Evolutionary conservation across 2,329 filamentous ascomycete genomes (phyloP), one percentile per base, ranked within the genome.

Genomic region (Penicillium sp.): DNA sequence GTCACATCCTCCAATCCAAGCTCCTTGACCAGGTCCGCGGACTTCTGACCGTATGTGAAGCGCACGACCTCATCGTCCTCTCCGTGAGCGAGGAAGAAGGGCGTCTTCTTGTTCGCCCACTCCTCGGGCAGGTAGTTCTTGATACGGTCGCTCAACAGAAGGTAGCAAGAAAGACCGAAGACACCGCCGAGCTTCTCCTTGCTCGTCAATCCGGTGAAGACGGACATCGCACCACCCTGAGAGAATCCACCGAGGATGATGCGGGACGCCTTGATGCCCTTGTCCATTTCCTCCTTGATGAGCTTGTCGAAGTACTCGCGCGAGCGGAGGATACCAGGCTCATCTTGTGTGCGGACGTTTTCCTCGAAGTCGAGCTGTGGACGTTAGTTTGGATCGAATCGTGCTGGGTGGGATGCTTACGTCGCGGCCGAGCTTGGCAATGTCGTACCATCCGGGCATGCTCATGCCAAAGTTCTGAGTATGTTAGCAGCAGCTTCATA

Each of bases 21-120:
- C 38, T 83, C 81, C 72, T 85, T 86, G 48, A 97, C 75, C 55
- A 81, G 71, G 39, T 90, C 81, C 3, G 83, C 84, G 22, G 89
- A 91, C 73, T 80, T 71, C 70, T 84, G 75, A 13, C 90, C 93
- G 73, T 89, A 88, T 52, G 82, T 76, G 42, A 86, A 83, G 62
- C 80, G 82, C 8, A 97, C 89, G 3, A 96, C 77, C 13, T 81
- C 81, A 72, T 99, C 93, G 1, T 76, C 76, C 57, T 87, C 83
- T n/a, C 94, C 94, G 66, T 97, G 94, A 11, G 84, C 91, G 86
- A 97, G 89, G 74, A 94, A 90, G 59, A 97, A 86, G 1, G 90
- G 89, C 1, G 91, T 96, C 39, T 88, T 80, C 73, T 87, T 85
- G 72, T 91, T 92, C 52, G 82, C 78, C 62, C 77, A 83, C 24